These are phyloP conservation scores for Cryptococcus neoformans DNA, from an alignment of 1,284 basidiomycete species.

Conservation along the genomic window DNA sequence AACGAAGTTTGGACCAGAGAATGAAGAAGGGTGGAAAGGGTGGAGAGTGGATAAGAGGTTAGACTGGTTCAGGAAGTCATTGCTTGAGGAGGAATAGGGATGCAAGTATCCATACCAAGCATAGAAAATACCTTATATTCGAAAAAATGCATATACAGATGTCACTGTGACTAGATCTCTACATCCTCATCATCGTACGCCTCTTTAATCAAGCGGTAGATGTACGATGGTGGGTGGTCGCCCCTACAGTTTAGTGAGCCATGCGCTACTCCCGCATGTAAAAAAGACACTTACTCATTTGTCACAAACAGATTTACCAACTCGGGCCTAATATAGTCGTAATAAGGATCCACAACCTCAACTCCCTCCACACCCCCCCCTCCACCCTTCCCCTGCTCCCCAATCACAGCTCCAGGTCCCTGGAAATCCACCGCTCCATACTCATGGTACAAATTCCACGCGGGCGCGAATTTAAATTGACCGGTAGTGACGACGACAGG, in stretches of 20 bases:
- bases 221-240: conserved; percentile 86
- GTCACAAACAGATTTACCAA: conserved; percentile 92
- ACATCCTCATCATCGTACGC: conserved; percentile 89
- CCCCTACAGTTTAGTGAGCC: conserved; percentile 56
- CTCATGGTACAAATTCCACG: conserved; percentile 90
- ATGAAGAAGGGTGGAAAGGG: conserved; percentile 29
- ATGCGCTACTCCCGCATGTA: not conserved
- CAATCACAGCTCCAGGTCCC: conserved; percentile 76
- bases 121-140: too few species aligned
- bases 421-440: conserved; percentile 83
- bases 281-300: conserved; percentile 70
- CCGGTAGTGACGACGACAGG: conserved; percentile 93
- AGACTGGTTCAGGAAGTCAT: conserved; percentile 12
- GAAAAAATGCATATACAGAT: not conserved
- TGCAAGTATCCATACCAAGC: too few species aligned
- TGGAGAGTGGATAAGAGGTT: conserved; percentile 32
- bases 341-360: conserved; percentile 87
- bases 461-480: conserved; percentile 91
- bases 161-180: conserved; percentile 52
- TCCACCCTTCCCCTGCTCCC: conserved; percentile 57
- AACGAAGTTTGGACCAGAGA: conserved; percentile 38
- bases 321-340: conserved; percentile 91
- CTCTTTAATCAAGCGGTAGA: conserved; percentile 86
- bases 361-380: conserved; percentile 72
- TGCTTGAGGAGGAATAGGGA: not conserved